Evolutionary conservation across 2,329 filamentous ascomycete species (phyloP), one percentile per base, ranked within the genome.

Genomic region (Pseudocercospora eumusae): DNA sequence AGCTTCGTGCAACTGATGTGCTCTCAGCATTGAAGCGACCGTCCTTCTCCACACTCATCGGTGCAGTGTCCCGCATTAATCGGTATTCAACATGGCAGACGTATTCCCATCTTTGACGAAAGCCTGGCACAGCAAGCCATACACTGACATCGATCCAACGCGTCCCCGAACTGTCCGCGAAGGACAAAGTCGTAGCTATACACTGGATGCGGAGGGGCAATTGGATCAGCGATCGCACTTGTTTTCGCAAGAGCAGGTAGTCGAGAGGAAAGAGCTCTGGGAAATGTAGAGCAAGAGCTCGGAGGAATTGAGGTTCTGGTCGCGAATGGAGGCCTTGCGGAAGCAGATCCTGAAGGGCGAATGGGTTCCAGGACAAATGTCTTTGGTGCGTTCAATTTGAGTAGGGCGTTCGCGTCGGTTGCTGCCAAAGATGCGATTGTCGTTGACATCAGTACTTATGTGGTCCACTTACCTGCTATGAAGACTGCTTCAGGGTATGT

Each of bases 121-220:
- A 63, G 74, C 63, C 2, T 76, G 67, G 67, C 77, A 77, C 66
- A 69, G 64, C 15, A 68, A 69, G 15, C 66, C 73, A 1, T 75
- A 78, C 62, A 59, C 66, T 13, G 70, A 75, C 13, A 74, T 80
- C 33, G 76, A 73, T 31, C 78, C 79, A 15, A 72, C 68, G 4
- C 74, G 74, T n/a, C 4, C 76, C 79, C 1, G 76, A 76, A 59
- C 73, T 81, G 27, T 78, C 75, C 7, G 74, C 71, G 49, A 71
- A 70, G 58, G 78, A 75, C 56, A 81, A 79, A 64, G 75, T 67
- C 2, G 68, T 81, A 2, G 3, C 80, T 5, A 67, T 81, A n/a
- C 15, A 82, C 80, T 4, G 80, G 80, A 21, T 79, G 76, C 0
- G 53, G 45, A 18, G 44, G 36, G 5, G 55, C 44, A 3, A 57